Evolutionary conservation across 371 early-diverging fungal species (phyloP), one percentile per base, ranked within the genome.

Genomic region (Syncephalastrum racemosum): DNA sequence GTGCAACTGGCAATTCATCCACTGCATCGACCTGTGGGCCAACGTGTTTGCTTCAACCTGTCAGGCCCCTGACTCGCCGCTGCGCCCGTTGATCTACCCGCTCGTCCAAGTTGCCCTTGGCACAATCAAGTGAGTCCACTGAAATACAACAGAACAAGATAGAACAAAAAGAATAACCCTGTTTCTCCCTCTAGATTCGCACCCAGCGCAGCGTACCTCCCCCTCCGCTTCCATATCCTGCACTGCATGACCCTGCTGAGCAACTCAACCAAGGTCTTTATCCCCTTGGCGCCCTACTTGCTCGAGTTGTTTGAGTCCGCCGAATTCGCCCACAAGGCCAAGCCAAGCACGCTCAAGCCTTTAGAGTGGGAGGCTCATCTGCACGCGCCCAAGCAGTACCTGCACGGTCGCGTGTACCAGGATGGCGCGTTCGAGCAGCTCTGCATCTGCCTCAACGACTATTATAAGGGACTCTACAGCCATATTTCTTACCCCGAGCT

Each of bases 1-100:
- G 20, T 95, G 96, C 82, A 93, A 93, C 77, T 96, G 96, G 96
- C 95, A 94, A 77, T 96, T 86, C 66, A 69, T 96, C 40, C 92
- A 94, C 71, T 89, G 91, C 55, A 75, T 97, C 55, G 84, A 87
- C 62, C 86, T 94, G 54, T 96, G 96, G 96, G 64, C 91, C 18
- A 86, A 90, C 52, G 89, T 95, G 1, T 63, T 95, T 52, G 70
- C 86, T 14, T 86, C 87, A 19, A 85, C 89, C 68, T 88, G 89
- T 54, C 76, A 76, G 36, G 83, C 85, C 39, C 72, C 79, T 45
- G 77, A 77, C 50, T 81, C 81, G 13, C 73, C 85, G 13, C 71
- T 95, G 46, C 83, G 84, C 51, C 78, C 93, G 14, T 78, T 96
- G 46, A 84, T 97, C 40, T 97, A 93, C 63, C 97, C 96, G 24